Conservation (phyloP, 352 stramenopile species). For the Stramenopiles sp. region DNA sequence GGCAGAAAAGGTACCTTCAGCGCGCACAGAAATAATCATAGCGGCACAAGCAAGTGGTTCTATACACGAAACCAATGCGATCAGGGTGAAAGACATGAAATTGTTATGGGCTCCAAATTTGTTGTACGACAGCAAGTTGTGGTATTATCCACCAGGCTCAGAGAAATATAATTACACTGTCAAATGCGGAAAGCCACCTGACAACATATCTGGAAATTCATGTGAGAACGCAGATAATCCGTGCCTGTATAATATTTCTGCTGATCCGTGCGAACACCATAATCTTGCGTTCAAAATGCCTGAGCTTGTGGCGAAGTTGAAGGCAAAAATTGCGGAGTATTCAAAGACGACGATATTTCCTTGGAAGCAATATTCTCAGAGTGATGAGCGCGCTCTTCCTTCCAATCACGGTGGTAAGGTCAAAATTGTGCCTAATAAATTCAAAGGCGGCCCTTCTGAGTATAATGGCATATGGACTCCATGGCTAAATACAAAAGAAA, state of each 20-base stretch:
- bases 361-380: no score
- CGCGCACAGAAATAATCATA: not conserved
- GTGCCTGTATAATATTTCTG: constrained; percentile 29
- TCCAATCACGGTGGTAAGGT: no score
- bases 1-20: not conserved
- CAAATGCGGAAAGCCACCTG: not conserved
- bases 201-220: not conserved
- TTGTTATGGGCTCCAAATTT: not conserved
- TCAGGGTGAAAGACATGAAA: not conserved
- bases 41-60: not conserved
- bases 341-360: no score
- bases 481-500: no score
- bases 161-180: not conserved
- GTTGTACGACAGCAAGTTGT: constrained; percentile 8
- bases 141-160: not conserved
- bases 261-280: constrained; percentile 23
- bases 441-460: no score
- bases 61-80: not conserved
- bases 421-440: no score
- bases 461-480: no score
- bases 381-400: no score
- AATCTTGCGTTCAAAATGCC: no score
- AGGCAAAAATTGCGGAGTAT: no score
- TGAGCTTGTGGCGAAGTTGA: no score
- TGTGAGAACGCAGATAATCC: not conserved